Conservation (phyloP, 192 early-diverging fungal genomes). For the Coemansia sp. region DNA sequence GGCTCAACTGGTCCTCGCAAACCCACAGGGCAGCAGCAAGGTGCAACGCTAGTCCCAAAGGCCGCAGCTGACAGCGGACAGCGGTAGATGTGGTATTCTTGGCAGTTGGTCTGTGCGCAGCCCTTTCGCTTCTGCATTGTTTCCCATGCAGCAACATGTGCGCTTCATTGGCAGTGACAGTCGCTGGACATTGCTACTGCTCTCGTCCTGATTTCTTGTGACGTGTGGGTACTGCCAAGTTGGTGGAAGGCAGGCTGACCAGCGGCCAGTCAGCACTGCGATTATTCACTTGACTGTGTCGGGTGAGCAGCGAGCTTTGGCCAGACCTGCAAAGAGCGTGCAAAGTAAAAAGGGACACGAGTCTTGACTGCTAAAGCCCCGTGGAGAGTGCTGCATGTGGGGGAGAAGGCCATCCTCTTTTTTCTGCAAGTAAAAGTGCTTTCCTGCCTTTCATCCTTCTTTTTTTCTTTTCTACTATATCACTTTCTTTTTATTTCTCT, state of each 20-base stretch:
- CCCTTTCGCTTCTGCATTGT: neutral
- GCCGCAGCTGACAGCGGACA: neutral
- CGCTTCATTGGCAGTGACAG: neutral
- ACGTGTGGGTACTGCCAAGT: neutral
- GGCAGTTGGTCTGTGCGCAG: slow-evolving; percentile 4
- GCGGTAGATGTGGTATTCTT: neutral
- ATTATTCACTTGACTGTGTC: neutral
- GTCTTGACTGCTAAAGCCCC: slow-evolving; percentile 5
- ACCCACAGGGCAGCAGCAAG: neutral
- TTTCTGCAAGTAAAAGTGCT: neutral
- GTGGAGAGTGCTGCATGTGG: neutral
- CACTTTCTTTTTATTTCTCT: neutral
- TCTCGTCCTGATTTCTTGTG: neutral
- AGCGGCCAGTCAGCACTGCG: neutral
- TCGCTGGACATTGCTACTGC: neutral
- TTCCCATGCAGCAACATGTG: slow-evolving; percentile 7
- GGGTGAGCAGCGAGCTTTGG: slow-evolving; percentile 3
- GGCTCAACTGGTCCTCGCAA: slow-evolving; percentile 5
- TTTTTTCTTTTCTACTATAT: neutral
- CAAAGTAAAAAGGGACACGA: slow-evolving; percentile 6
- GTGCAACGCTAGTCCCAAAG: neutral
- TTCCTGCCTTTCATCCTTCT: neutral
- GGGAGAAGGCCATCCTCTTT: neutral
- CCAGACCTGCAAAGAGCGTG: slow-evolving; percentile 2
- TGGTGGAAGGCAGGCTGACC: neutral